Evolutionary conservation across 2,329 filamentous ascomycete genomes (phyloP).

Genomic region (Geoglossum cookeanum): DNA sequence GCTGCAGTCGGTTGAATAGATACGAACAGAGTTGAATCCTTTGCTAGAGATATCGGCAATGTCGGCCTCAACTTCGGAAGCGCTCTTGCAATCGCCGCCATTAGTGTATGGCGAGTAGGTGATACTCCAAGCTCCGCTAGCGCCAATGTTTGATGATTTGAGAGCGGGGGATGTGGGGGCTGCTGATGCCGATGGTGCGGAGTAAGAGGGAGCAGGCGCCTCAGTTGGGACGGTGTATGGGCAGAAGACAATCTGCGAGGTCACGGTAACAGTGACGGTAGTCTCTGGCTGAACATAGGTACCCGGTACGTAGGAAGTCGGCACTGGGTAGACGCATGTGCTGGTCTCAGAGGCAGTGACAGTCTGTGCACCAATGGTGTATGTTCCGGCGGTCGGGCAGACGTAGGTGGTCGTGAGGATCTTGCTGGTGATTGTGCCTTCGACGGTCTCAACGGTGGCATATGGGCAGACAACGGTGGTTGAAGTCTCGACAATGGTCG

Average conservation of each 20-base stretch:
- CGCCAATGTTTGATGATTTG: constrained; percentile 8
- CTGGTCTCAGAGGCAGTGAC: constrained; percentile 34
- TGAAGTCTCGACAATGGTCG: constrained; percentile 44
- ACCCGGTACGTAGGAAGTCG: constrained; percentile 45
- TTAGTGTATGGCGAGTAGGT: constrained; percentile 60
- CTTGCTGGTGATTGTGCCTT: constrained; percentile 31
- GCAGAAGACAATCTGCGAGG: constrained; percentile 50
- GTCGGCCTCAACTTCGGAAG: constrained; percentile 37
- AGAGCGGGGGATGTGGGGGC: constrained; percentile 3
- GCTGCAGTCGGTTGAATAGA: constrained; percentile 86
- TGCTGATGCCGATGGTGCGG: constrained; percentile 6
- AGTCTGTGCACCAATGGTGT: constrained; percentile 53
- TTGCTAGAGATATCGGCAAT: constrained; percentile 40
- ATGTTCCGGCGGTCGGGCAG: constrained; percentile 55
- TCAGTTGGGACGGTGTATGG: constrained; percentile 33
- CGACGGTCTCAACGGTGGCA: constrained; percentile 40
- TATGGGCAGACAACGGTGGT: constrained; percentile 55
- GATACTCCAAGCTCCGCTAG: constrained; percentile 44
- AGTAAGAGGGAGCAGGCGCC: constrained; percentile 8
- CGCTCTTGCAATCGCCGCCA: constrained; percentile 41
- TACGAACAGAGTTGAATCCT: constrained; percentile 53
- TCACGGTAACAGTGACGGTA: constrained; percentile 49
- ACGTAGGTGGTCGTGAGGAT: constrained; percentile 43
- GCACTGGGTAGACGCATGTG: constrained; percentile 42
- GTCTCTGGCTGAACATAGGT: constrained; percentile 53